Conservation (phyloP, 2,329 filamentous ascomycete species). For the Paracamarosporium sp. region DNA sequence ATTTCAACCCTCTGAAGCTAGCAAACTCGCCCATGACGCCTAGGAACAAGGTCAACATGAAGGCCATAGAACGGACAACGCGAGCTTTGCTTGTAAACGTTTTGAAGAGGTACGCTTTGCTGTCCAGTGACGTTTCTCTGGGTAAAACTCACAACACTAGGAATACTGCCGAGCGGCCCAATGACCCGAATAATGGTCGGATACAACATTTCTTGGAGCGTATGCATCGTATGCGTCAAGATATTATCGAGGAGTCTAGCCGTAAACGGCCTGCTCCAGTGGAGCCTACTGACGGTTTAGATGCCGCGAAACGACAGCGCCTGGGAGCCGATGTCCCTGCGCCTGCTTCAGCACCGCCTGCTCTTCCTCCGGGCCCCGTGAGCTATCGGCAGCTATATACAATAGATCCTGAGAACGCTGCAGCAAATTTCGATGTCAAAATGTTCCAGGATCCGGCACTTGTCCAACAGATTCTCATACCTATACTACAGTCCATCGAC, state of each 20-base stretch:
- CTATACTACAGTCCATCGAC: constrained; percentile 76
- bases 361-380: constrained; percentile 76
- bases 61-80: constrained; percentile 94
- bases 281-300: constrained; percentile 74
- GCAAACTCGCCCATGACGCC: constrained; percentile 79
- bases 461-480: constrained; percentile 81
- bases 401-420: constrained; percentile 75
- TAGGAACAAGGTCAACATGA: constrained; percentile 80
- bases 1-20: constrained; percentile 88
- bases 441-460: constrained; percentile 74
- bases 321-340: constrained; percentile 61
- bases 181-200: constrained; percentile 74
- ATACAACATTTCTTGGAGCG: constrained; percentile 90
- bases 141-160: constrained; percentile 52
- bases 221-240: constrained; percentile 76
- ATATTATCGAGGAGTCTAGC: constrained; percentile 78
- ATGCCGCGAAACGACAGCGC: constrained; percentile 82
- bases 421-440: constrained; percentile 83
- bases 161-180: constrained; percentile 64
- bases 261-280: constrained; percentile 78
- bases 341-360: constrained; percentile 63
- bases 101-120: constrained; percentile 69
- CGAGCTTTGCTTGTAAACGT: constrained; percentile 84
- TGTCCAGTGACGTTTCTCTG: neutral
- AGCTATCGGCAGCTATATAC: constrained; percentile 87